A percentile compares a stretch with the other conserved stretches of the same genome.
phyloP scores from a whole-genome alignment of 2,329 filamentous ascomycete species.

The Lecanicillium sp. region DNA sequence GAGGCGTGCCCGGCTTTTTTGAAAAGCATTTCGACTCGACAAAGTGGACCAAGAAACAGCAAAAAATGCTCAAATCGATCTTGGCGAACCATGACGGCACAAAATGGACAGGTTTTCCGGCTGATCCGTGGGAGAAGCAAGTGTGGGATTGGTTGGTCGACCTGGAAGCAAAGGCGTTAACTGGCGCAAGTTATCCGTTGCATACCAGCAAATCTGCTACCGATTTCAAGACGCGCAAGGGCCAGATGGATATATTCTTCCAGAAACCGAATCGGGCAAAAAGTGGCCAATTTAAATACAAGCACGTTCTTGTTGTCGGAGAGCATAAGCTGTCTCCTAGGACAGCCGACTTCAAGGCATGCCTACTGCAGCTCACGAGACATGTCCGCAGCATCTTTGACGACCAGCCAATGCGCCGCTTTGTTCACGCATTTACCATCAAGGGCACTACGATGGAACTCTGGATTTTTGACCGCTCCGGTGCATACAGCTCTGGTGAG shows the following conservation, averaged over 20 bases:
- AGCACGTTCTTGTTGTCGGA: constrained; percentile 14
- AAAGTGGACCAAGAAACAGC: constrained; percentile 6
- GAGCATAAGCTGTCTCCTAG: constrained; percentile 13
- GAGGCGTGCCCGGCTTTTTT: constrained; percentile 7
- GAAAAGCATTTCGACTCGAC: constrained; percentile 7
- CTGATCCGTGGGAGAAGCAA: constrained; percentile 1
- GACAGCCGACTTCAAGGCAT: constrained; percentile 10
- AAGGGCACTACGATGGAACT: constrained; percentile 6
- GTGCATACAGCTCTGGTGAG: constrained; percentile 10
- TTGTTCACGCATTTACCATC: constrained; percentile 10
- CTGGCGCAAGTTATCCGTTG: constrained; percentile 5
- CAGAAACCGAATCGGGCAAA: constrained; percentile 5
- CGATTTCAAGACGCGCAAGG: constrained; percentile 14
- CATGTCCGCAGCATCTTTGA: constrained; percentile 11
- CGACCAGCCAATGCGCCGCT: constrained; percentile 15
- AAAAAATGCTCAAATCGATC: constrained; percentile 7
- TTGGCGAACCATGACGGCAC: constrained; percentile 3
- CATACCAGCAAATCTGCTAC: constrained; percentile 12
- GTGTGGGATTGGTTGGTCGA: constrained; percentile 6
- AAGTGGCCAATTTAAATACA: constrained; percentile 10
- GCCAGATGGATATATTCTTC: constrained; percentile 16
- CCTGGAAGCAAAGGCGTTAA: constrained; percentile 5
- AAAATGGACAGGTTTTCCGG: constrained; percentile 4
- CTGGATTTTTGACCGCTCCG: constrained; percentile 10
- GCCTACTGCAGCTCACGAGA: constrained; percentile 12